Evolutionary conservation across 2,329 filamentous ascomycete species (phyloP), one percentile per base, ranked within the genome.

Genomic region (Fusarium clavum): DNA sequence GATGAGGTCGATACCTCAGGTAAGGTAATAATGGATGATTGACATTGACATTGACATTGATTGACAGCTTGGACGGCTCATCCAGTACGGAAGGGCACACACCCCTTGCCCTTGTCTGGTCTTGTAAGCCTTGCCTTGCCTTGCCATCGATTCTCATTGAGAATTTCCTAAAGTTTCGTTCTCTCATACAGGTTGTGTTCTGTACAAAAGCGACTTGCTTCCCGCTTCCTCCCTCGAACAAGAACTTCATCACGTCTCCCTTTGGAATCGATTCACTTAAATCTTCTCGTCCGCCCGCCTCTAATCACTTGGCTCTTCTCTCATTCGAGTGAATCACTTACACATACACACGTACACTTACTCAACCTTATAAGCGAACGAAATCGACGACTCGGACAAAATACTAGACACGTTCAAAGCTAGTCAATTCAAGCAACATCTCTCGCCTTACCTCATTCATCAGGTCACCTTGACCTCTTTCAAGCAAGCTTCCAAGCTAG

Each of bases 131-230:
- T 47, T 52, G 46, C 64, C 51, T 69, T 45, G 48, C 30, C 30
- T 55, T 30, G 44, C 45, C 47, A 52, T 61, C 52, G 45, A 57
- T 59, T 40, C 45, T 27, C 47, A 27, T 53, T 60, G 52, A 68
- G 47, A 64, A 57, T 68, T 70, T 63, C 57, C 55, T 44, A 57
- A 49, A 40, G 48, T 38, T 58, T 48, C 64, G 61, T 63, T 56
- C 64, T 25, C 48, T 55, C 45, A 45, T 57, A 69, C 25, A 34
- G 43, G 38, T 43, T 43, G 63, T 57, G 53, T 41, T 59, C 57
- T 65, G 57, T 74, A 74, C 72, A 74, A 74, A 74, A 74, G 70
- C 67, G 64, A 67, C 67, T 49, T 67, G 46, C 55, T 61, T 74
- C 70, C 70, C 70, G 56, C 70, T 52, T 62, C 45, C 59, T 71